Evolutionary conservation across 2,329 filamentous ascomycete genomes (phyloP), one percentile per base, ranked within the genome.

Genomic region (Fusarium compactum): DNA sequence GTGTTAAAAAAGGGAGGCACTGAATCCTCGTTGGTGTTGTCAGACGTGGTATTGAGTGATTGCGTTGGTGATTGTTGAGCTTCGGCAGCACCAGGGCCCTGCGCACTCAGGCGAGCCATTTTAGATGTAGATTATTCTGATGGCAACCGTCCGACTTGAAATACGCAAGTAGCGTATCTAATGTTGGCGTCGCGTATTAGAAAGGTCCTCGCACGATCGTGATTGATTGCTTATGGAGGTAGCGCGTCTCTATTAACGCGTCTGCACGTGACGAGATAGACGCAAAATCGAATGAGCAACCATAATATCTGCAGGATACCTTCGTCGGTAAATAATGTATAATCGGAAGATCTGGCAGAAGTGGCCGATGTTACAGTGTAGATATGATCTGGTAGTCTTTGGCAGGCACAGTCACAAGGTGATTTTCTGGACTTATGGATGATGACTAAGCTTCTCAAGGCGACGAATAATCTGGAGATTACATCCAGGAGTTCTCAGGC

Each of bases 1-100:
- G 85, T 88, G 78, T 87, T 86, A 80, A 87, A 87, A 76, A 90
- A 85, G 4, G 82, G 82, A 25, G 81, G 79, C 24, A 75, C 62
- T 11, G 73, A 73, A 25, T 68, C 60, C 43, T 70, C 58, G 25
- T 65, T 58, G 27, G 47, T 25, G 34, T 46, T 45, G 45, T 66
- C 59, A 45, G 70, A 58, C 24, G 59, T 47, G 41, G 61, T 63
- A 24, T 65, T 57, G 32, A 67, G 24, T 11, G 69, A 67, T 16
- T 62, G 65, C 9, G 70, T 50, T 25, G 70, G 70, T n/a, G 69
- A 72, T 44, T 72, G 46, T 32, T 67, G 62, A 43, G 53, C 58
- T 38, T 65, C 65, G 22, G 51, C 41, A 27, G 69, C 46, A 18
- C 34, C 68, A 45, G 41, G 25, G 22, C 69, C 73, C 29, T 71